Percentiles rank a stretch among this genome's conserved stretches.
phyloP scores from a whole-genome alignment of 345 rosid genomes.

The Acer negundo region DNA sequence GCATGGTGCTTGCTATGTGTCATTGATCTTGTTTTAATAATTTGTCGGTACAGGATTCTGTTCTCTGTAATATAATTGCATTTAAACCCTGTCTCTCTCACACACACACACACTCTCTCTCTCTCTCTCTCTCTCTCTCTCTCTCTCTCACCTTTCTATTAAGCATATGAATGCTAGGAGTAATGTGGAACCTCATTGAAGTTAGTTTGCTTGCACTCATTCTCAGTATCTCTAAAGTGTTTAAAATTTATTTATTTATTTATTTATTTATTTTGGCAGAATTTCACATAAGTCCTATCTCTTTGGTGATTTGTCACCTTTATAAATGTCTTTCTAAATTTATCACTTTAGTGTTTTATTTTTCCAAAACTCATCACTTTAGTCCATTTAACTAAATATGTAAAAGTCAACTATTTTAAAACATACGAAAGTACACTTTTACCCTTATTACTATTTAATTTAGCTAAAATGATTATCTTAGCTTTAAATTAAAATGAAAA shows the following conservation, averaged over 20 bases:
- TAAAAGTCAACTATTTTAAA: no score
- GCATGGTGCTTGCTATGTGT: conserved; percentile 24
- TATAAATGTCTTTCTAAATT: no score
- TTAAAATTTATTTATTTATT: background rate
- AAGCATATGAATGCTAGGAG: background rate
- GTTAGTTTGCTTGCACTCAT: background rate
- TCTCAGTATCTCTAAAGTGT: background rate
- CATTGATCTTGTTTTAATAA: conserved; percentile 16
- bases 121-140: background rate
- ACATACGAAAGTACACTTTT: no score
- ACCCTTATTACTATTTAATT: no score
- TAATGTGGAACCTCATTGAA: background rate
- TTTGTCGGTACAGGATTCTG: conserved; percentile 28
- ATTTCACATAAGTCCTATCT: no score
- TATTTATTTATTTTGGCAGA: no score
- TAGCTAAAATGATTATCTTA: no score
- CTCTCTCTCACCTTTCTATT: background rate
- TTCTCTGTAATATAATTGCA: conserved; percentile 31
- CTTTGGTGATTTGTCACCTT: no score
- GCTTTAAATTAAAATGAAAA: no score
- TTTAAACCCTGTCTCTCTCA: background rate
- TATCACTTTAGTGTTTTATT: no score
- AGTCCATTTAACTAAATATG: no score
- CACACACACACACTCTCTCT: background rate
- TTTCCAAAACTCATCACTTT: no score